Evolutionary conservation across 179 eudicot species (phyloP).

Genomic region (Camellia oleifera): DNA sequence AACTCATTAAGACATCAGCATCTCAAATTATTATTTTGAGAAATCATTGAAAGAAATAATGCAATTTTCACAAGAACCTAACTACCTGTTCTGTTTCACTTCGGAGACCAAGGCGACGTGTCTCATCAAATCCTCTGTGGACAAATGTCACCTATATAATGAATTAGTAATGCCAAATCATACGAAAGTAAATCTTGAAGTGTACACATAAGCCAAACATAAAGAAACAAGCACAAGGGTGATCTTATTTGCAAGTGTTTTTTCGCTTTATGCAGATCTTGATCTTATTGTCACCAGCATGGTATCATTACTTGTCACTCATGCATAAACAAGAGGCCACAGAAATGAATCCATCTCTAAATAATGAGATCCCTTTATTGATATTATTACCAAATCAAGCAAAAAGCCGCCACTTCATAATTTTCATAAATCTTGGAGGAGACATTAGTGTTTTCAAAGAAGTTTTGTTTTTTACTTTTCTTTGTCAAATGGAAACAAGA

Average conservation of each 20-base stretch:
- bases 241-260: neutral
- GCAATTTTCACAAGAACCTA: conserved; percentile 7
- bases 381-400: neutral
- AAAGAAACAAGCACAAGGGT: neutral
- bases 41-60: conserved; percentile 11
- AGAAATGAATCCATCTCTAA: neutral
- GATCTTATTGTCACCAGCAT: neutral
- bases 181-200: conserved; percentile 6
- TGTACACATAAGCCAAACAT: neutral
- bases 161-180: conserved; percentile 4
- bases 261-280: neutral
- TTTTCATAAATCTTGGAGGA: no score
- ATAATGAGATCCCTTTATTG: neutral
- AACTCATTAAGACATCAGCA: conserved; percentile 16
- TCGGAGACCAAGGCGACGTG: conserved; percentile 89
- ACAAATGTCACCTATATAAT: conserved; percentile 75
- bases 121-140: conserved; percentile 98
- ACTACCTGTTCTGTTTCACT: conserved; percentile 85
- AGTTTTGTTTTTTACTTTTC: no score
- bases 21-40: conserved; percentile 4
- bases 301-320: no score
- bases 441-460: no score
- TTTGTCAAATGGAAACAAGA: no score
- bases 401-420: conserved; percentile 3
- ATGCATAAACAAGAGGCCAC: conserved; percentile 1